Percentiles rank a stretch among this genome's conserved stretches.
Conservation (phyloP, 2,329 filamentous ascomycete species). For the Fusarium sp. region DNA sequence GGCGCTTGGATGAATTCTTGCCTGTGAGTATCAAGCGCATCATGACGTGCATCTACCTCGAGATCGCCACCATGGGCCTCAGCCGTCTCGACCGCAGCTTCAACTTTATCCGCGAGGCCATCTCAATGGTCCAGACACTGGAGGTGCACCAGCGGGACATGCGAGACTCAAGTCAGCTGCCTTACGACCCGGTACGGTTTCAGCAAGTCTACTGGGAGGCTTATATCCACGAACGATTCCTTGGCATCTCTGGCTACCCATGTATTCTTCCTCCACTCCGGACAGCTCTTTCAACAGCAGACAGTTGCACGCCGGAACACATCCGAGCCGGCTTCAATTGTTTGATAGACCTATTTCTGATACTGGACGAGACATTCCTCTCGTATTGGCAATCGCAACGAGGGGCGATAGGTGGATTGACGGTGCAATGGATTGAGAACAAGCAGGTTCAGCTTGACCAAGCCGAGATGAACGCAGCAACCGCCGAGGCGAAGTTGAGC, state of each 20-base stretch:
- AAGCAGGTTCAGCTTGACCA: conserved; percentile 53
- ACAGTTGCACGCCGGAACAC: conserved; percentile 48
- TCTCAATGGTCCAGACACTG: conserved; percentile 46
- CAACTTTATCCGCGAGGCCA: conserved; percentile 59
- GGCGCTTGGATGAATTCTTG: conserved; percentile 51
- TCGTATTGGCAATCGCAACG: conserved; percentile 49
- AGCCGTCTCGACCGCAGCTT: conserved; percentile 58
- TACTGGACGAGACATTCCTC: conserved; percentile 52
- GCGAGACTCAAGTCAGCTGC: conserved; percentile 23
- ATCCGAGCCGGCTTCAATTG: conserved; percentile 51
- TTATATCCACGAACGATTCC: conserved; percentile 64
- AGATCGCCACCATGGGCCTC: conserved; percentile 60
- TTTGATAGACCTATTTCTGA: conserved; percentile 49
- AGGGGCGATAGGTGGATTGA: conserved; percentile 42
- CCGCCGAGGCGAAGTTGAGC: conserved; percentile 41
- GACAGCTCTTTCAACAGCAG: conserved; percentile 44
- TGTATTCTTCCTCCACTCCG: conserved; percentile 47
- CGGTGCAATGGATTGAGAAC: conserved; percentile 51
- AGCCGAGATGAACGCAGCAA: conserved; percentile 47
- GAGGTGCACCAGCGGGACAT: conserved; percentile 31
- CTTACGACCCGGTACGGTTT: conserved; percentile 30
- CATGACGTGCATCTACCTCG: conserved; percentile 61
- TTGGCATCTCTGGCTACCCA: conserved; percentile 58
- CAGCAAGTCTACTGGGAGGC: conserved; percentile 64
- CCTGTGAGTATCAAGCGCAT: conserved; percentile 54